Conservation (phyloP, 2,329 filamentous ascomycete genomes). For the Talaromyces islandicus region DNA sequence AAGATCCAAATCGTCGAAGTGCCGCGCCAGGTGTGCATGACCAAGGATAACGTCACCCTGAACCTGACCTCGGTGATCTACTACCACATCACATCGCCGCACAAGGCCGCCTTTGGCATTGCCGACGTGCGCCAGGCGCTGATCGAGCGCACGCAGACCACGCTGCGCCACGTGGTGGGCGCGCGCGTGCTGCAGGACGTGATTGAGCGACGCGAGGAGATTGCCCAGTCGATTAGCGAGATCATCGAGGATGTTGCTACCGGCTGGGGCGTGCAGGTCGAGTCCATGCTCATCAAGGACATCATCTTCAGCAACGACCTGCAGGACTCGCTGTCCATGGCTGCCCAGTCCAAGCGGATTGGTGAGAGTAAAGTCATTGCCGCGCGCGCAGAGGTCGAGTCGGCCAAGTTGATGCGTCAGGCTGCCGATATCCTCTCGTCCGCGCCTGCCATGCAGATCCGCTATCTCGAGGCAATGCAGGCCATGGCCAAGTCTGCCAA, state of each 20-base stretch:
- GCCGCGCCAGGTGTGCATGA: slow-evolving; percentile 96
- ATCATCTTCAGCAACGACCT: slow-evolving; percentile 95
- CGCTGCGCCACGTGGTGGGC: slow-evolving; percentile 91
- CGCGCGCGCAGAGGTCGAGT: slow-evolving; percentile 92
- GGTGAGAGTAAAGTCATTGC: slow-evolving; percentile 98
- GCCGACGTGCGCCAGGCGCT: slow-evolving; percentile 92
- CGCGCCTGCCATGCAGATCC: slow-evolving; percentile 95
- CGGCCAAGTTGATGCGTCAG: slow-evolving; percentile 76
- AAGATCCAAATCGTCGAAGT: slow-evolving; percentile 99
- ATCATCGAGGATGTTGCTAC: slow-evolving; percentile 94
- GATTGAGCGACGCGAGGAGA: slow-evolving; percentile 95
- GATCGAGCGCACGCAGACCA: slow-evolving; percentile 95
- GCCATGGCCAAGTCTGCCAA: slow-evolving; percentile 94
- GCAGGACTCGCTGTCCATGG: slow-evolving; percentile 96
- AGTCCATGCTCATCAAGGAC: slow-evolving; percentile 99
- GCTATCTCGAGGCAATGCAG: slow-evolving; percentile 98
- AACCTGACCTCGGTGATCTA: slow-evolving; percentile 96
- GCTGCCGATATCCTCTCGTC: slow-evolving; percentile 89
- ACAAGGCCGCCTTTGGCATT: slow-evolving; percentile 97
- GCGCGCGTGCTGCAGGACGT: slow-evolving; percentile 95
- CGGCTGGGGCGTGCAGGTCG: slow-evolving; percentile 92
- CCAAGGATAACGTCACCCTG: slow-evolving; percentile 96
- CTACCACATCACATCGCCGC: slow-evolving; percentile 92
- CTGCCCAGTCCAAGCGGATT: slow-evolving; percentile 95
- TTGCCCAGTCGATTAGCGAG: slow-evolving; percentile 89